phyloP scores from a whole-genome alignment of 768 basidiomycete species.

The Suillus plorans region DNA sequence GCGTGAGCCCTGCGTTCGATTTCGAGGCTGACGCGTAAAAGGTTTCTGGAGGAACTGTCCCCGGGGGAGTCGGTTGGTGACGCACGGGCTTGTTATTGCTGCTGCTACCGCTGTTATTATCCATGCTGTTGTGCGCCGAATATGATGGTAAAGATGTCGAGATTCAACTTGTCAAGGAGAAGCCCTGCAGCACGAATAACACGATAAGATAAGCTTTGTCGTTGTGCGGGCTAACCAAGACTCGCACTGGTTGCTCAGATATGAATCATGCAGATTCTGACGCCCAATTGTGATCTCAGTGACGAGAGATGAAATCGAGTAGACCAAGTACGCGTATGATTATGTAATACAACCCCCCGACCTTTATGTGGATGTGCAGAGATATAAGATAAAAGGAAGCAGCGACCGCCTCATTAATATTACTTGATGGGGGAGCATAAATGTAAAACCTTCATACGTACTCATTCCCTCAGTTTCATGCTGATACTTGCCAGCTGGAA shows the following conservation, averaged over 20 bases:
- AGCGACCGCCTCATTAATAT: neutral
- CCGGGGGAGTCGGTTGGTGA: constrained; percentile 37
- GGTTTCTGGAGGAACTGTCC: constrained; percentile 25
- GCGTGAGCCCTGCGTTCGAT: constrained; percentile 13
- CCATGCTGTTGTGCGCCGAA: constrained; percentile 35
- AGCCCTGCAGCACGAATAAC: neutral
- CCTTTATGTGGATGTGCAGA: neutral
- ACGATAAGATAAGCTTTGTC: neutral
- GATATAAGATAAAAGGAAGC: neutral
- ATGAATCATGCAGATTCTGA: constrained; percentile 9
- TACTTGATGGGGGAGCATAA: neutral
- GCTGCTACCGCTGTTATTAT: constrained; percentile 24
- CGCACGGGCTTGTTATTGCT: constrained; percentile 34
- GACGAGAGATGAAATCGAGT: constrained; percentile 14
- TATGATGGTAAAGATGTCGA: neutral
- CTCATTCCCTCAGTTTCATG: neutral
- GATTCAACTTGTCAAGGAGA: neutral
- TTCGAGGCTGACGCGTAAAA: constrained; percentile 26
- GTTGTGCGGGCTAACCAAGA: neutral
- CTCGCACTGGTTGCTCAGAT: constrained; percentile 12
- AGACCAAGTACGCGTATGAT: constrained; percentile 10
- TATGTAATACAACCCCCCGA: constrained; percentile 24
- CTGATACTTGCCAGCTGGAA: neutral
- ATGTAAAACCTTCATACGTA: neutral
- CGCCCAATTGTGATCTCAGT: constrained; percentile 8